phyloP scores from a whole-genome alignment of 495 filamentous ascomycete species.

The Pyrenula aspistea region DNA sequence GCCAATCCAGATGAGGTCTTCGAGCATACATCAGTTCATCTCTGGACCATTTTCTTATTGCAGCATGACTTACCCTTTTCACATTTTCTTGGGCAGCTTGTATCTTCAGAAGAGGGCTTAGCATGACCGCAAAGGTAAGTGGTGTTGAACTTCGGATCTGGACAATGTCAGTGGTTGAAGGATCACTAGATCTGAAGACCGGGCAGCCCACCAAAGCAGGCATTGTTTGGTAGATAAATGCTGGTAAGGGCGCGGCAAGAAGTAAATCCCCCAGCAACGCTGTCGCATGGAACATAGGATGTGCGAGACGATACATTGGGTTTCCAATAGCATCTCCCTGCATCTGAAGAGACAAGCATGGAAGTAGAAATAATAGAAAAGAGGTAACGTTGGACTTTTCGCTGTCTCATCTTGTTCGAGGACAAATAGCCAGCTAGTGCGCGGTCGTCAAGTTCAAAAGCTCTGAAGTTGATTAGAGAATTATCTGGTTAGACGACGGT shows the following conservation, averaged over 20 bases:
- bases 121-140: neutral
- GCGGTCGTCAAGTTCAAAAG: neutral
- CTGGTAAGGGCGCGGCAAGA: neutral
- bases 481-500: no score
- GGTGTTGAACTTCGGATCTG: neutral
- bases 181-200: neutral
- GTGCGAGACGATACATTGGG: neutral
- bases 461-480: neutral
- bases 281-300: neutral
- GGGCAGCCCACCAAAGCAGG: neutral
- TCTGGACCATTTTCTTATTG: neutral
- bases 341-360: neutral
- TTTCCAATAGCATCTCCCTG: neutral
- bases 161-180: neutral
- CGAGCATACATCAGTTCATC: neutral
- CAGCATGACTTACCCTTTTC: neutral
- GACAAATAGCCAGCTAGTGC: neutral
- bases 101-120: neutral
- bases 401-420: neutral
- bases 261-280: neutral
- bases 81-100: neutral
- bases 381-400: neutral
- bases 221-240: neutral
- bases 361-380: neutral
- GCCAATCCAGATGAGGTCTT: neutral